Evolutionary conservation across 1,139 yeast genomes (phyloP), one percentile per base, ranked within the genome.

Genomic region (Scheffersomyces segobiensis): DNA sequence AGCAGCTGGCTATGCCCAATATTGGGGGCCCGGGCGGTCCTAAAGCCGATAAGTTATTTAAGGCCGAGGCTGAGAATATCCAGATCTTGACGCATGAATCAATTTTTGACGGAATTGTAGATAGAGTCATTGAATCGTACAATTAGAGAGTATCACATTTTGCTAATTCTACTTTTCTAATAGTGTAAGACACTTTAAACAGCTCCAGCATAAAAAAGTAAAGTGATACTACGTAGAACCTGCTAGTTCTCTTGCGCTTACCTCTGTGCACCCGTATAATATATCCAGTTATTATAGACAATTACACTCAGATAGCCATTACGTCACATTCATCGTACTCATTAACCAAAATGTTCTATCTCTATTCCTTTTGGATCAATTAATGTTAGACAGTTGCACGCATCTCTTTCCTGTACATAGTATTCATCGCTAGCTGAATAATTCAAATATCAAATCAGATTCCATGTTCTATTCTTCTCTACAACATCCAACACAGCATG

Each of bases 31-130:
- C 88, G 1, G 89, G 89, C 3, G 87, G 80, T 8, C 88, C 90
- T 1, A 79, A 84, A 55, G 81, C 82, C 3, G 87, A 82, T 49
- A 85, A 88, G 68, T 68, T 89, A 22, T 89, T 90, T 77, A 76
- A 76, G 57, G 82, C 84, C 12, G 92, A 91, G 68, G 90, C 96
- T 1, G 97, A 93, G 65, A 89, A 87, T 64, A 73, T 93, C 55
- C 91, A 88, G 62, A 84, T 93, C 54, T 78, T 86, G 56, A 78
- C 81, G 52, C 92, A 88, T 65, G 74, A 71, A 49, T 68, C 76
- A 12, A 81, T 84, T 50, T 82, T 87, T 54, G 87, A 83, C 46
- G 87, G 85, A 8, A 85, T 92, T 49, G 95, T 88, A 57, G 81
- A 83, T 52, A 81, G 97, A 61, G 82, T 91, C 3, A 65, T 89